phyloP scores from a whole-genome alignment of 129 eudicot species.

The Escallonia herrerae region DNA sequence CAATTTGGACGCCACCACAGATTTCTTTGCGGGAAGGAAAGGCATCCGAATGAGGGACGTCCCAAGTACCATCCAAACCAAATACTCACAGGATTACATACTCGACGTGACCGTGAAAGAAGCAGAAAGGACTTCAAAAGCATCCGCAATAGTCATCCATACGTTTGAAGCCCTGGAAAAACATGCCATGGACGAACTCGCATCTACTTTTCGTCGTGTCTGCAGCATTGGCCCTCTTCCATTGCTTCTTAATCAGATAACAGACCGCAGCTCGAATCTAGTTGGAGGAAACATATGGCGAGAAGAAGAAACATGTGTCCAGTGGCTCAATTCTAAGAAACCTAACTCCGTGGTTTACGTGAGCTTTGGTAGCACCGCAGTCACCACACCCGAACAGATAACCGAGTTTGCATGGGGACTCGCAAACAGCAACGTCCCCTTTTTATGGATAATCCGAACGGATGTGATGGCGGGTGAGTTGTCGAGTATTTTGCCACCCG shows the following conservation, averaged over 20 bases:
- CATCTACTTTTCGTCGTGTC: not conserved
- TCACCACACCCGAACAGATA: too few relatives aligned
- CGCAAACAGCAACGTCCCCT: too few relatives aligned
- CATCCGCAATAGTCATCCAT: not conserved
- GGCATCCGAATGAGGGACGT: not conserved
- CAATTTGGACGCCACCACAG: not conserved
- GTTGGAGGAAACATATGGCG: not conserved
- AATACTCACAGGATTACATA: not conserved
- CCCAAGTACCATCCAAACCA: not conserved
- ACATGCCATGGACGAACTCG: not conserved
- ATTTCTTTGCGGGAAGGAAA: not conserved
- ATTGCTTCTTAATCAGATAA: not conserved
- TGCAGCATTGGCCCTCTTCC: not conserved
- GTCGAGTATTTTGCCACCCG: too few relatives aligned
- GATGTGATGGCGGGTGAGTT: too few relatives aligned
- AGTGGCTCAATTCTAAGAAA: too few relatives aligned
- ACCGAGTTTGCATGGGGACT: too few relatives aligned
- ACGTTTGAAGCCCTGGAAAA: not conserved
- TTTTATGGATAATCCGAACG: too few relatives aligned
- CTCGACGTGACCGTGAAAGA: not conserved
- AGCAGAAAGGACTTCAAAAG: not conserved
- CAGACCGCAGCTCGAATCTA: not conserved
- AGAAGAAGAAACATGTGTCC: too few relatives aligned
- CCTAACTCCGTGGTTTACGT: too few relatives aligned
- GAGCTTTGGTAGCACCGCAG: too few relatives aligned